Percentiles rank a stretch among this genome's conserved stretches.
Evolutionary conservation across 1,139 yeast species (phyloP).

Genomic region (Kodamaea alishanica): DNA sequence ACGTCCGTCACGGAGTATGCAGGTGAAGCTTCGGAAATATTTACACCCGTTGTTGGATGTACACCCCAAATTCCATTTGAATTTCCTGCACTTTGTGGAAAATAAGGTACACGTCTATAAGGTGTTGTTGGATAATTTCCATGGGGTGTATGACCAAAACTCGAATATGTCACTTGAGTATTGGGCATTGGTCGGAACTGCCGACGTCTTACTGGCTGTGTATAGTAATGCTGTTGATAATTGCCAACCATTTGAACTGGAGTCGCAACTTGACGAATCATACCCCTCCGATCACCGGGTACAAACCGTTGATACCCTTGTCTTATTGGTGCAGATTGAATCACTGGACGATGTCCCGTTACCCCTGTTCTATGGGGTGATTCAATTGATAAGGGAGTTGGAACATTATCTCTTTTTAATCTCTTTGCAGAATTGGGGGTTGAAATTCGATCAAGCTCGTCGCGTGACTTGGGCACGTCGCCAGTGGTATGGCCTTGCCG

Average conservation of each 20-base stretch:
- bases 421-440: conserved; percentile 32
- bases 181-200: conserved; percentile 14
- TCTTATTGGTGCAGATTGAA: conserved; percentile 46
- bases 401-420: conserved; percentile 42
- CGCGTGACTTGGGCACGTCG: conserved; percentile 6
- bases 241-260: conserved; percentile 4
- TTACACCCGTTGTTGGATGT: no score
- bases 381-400: conserved; percentile 37
- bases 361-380: conserved; percentile 5
- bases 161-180: conserved; percentile 14
- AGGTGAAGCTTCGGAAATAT: no score
- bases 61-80: no score
- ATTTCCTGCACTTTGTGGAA: no score
- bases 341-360: conserved; percentile 21
- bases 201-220: conserved; percentile 11
- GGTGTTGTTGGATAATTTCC: no score
- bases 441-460: conserved; percentile 20
- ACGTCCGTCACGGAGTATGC: conserved; percentile 42
- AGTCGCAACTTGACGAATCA: neutral
- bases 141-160: no score
- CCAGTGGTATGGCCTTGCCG: conserved; percentile 25
- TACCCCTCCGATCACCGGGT: no score
- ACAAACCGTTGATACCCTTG: conserved; percentile 9
- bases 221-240: conserved; percentile 5
- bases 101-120: no score